Evolutionary conservation across 495 filamentous ascomycete species (phyloP), one percentile per base, ranked within the genome.

Genomic region (Tuber indicum): DNA sequence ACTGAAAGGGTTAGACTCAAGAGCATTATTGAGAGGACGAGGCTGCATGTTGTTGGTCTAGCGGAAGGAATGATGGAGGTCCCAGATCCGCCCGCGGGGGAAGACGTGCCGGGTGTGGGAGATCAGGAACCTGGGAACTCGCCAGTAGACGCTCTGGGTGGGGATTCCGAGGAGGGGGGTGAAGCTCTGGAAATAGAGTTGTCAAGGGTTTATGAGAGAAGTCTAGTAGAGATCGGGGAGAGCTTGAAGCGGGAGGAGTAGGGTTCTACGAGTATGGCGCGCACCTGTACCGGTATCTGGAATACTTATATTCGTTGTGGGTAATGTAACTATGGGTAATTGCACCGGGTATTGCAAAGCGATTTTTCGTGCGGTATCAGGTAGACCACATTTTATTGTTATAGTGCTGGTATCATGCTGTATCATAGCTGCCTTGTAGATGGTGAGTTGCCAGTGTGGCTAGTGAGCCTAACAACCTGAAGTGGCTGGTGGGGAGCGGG

Each of bases 1-100:
- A 83, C 82, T 17, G 82, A 83, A 74, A 83, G 78, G 70, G 82
- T 83, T 43, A 75, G 82, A 21, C 58, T 83, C 44, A 83, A 81
- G 70, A 76, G 79, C 19, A 8, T 83, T 36, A 74, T 83, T 3
- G 75, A 83, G 70, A 77, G 82, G 72, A 83, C 82, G 71, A 83
- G 82, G 74, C 62, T 83, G n/a, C 82, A 83, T 66, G 43, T 81
- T 39, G 72, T 83, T 1, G 77, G 80, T n/a, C 71, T 81, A 14
- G 42, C 70, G 9, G 81, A 79, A 44, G 23, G 58, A 39, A 39
- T 8, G n/a, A 70, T 52, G 44, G 58, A 26, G 23, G 70, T 23
- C 3, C 47, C 79, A 19, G 69, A 76, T 62, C 62, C 49, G 36
- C 69, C 74, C 39, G 71, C 46, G 23, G 46, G 66, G 36, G 52